Percentiles rank a stretch among this genome's conserved stretches.
These are phyloP conservation scores for Ulota crispa DNA, from an alignment of 225 moss, liverwort and hornwort species.

Conservation along the genomic window DNA sequence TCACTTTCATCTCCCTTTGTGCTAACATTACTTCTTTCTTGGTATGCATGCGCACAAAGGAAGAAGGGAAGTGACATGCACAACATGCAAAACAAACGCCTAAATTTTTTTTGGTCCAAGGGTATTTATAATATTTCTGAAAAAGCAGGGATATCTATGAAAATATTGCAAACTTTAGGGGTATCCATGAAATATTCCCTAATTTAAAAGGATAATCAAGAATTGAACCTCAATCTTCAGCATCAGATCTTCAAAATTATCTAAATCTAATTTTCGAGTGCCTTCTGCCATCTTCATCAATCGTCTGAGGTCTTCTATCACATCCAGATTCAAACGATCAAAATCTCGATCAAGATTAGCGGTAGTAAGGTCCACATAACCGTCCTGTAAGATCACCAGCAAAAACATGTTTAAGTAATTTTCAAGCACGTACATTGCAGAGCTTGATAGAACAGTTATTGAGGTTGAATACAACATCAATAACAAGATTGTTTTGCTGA, in stretches of 20 bases:
- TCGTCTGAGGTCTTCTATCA: slow-evolving; percentile 57
- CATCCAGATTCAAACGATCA: slow-evolving; percentile 59
- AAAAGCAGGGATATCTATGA: no score
- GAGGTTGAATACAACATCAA: no score
- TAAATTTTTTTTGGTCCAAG: no score
- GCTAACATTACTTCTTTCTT: no score
- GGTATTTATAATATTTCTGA: no score
- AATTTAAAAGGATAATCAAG: not conserved
- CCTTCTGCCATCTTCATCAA: slow-evolving; percentile 58
- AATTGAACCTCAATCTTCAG: slow-evolving; percentile 53
- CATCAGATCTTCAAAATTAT: slow-evolving; percentile 57
- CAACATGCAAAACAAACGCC: no score
- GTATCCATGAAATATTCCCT: no score
- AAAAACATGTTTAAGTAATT: not conserved
- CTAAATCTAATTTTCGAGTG: slow-evolving; percentile 44
- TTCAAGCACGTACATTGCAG: not conserved
- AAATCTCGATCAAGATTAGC: slow-evolving; percentile 66
- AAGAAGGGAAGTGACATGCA: no score
- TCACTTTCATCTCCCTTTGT: no score
- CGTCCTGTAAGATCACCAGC: slow-evolving; percentile 46
- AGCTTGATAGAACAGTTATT: not conserved
- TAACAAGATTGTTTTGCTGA: not conserved
- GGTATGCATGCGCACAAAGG: no score
- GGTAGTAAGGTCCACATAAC: slow-evolving; percentile 69
- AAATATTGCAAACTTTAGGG: no score